Base-by-base conservation (phyloP, 2,329 filamentous ascomycete genomes). In the Xylariaceae sp. region DNA sequence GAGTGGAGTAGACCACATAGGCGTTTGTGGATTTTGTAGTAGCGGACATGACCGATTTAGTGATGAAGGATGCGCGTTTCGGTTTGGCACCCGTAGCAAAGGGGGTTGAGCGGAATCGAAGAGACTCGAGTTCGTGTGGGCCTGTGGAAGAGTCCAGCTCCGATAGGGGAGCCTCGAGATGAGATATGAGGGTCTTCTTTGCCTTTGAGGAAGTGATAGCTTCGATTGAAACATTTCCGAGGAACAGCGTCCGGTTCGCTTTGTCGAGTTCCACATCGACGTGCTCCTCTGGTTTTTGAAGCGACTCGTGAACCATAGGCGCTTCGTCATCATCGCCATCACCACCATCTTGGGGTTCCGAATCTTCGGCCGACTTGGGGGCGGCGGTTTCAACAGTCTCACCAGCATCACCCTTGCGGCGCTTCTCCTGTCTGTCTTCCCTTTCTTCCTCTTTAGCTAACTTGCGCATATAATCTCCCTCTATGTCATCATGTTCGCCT, bases 11-110 rank as follows among this genome's bases (percentile, higher is more conserved):
- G 47, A 99, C 91, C 32, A 81, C 89, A 68, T 99, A 99, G 46
- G 94, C 94, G 69, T 99, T 96, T 56, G 91, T 91, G 59, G 88
- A 95, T 66, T 89, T 89, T 1, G 92, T 94, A 1, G 95, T 99
- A 26, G 89, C 84, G 57, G 89, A 86, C 86, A 96, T 92, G 55
- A 97, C 77, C 29, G 91, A 86, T 69, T 91, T 91, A 65, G 89
- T 95, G 58, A 92, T 94, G 70, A 85, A 97, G 29, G 94, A 88
- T n/a, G 92, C 94, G 59, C 92, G 89, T 74, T 96, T 96, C 48
- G 94, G 94, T 54, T 96, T 80, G 12, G 84, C 77, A 37, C 78
- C 81, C 31, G 84, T 84, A 4, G 87, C 81, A 70, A 95, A 97
- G 2, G 94, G 88, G 11, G 91, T 89, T 6, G 92, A 97, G 55